A percentile compares a stretch with the other conserved stretches of the same genome.
Evolutionary conservation across 345 rosid genomes (phyloP).

Genomic region (Populus davidiana): DNA sequence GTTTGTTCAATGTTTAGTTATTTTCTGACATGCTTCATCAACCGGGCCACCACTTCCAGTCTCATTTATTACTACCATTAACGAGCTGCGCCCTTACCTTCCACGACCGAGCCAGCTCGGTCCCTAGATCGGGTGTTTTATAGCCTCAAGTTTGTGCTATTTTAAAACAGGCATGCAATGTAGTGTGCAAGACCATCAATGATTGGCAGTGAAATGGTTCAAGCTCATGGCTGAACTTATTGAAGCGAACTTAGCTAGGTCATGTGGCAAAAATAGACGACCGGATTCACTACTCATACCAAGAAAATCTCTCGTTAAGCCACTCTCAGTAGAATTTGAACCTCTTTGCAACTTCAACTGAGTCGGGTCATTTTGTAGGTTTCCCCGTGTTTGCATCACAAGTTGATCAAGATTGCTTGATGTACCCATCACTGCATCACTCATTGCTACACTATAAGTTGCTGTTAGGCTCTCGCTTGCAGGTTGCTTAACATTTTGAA

Average conservation of each 20-base stretch:
- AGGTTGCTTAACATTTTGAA: conserved; percentile 29
- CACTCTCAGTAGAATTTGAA: conserved; percentile 38
- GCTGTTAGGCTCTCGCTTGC: conserved; percentile 14
- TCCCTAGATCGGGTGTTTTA: not conserved
- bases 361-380: conserved; percentile 17
- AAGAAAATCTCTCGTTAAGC: conserved; percentile 75
- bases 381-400: conserved; percentile 29
- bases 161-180: too few species aligned
- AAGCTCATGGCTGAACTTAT: conserved; percentile 51
- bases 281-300: conserved; percentile 58
- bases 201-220: conserved; percentile 42
- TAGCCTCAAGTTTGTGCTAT: too few species aligned
- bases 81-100: conserved; percentile 2
- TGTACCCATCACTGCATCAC: conserved; percentile 15
- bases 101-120: too few species aligned
- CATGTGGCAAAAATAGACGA: conserved; percentile 53
- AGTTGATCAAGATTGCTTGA: conserved; percentile 35
- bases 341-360: conserved; percentile 30
- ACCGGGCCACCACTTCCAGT: conserved; percentile 6
- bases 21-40: conserved; percentile 33
- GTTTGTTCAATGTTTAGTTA: conserved; percentile 39
- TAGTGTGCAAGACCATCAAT: not conserved
- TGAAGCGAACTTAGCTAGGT: conserved; percentile 71
- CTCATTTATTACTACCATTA: conserved; percentile 11
- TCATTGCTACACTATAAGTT: conserved; percentile 4